These are phyloP conservation scores for Dactylellina sp. DNA, from an alignment of 2,329 filamentous ascomycete species.

Conservation along the genomic window DNA sequence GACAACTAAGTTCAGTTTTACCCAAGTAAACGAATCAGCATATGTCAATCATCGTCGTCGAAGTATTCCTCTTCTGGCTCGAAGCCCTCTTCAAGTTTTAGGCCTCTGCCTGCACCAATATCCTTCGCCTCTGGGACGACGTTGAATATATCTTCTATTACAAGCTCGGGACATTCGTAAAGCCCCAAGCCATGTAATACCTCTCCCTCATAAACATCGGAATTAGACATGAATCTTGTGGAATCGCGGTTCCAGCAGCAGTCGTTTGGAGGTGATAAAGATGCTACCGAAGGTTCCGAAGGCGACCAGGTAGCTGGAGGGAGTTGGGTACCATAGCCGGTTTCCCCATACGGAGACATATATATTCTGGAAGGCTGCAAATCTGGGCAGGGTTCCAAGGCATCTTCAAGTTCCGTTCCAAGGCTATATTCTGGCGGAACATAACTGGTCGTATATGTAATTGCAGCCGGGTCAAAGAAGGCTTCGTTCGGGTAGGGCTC, in stretches of 20 bases:
- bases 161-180: slow-evolving; percentile 48
- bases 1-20: too few relatives aligned
- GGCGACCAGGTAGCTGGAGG: slow-evolving; percentile 32
- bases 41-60: slow-evolving; percentile 5
- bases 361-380: slow-evolving; percentile 3
- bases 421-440: slow-evolving; percentile 27
- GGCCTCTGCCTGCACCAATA: slow-evolving; percentile 16
- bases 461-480: background rate
- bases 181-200: slow-evolving; percentile 41
- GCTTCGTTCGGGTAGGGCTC: slow-evolving; percentile 7
- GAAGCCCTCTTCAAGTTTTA: slow-evolving; percentile 55
- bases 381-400: background rate
- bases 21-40: background rate
- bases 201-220: slow-evolving; percentile 13
- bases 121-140: background rate
- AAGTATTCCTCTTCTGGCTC: slow-evolving; percentile 37
- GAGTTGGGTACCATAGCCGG: slow-evolving; percentile 5
- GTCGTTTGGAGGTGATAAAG: slow-evolving; percentile 32
- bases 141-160: background rate
- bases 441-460: slow-evolving; percentile 20
- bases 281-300: slow-evolving; percentile 34
- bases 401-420: background rate
- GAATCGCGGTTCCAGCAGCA: slow-evolving; percentile 1
- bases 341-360: slow-evolving; percentile 14
- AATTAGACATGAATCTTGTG: background rate